These are phyloP conservation scores for Paraphoma sp. DNA, from an alignment of 2,329 filamentous ascomycete species.

Conservation along the genomic window DNA sequence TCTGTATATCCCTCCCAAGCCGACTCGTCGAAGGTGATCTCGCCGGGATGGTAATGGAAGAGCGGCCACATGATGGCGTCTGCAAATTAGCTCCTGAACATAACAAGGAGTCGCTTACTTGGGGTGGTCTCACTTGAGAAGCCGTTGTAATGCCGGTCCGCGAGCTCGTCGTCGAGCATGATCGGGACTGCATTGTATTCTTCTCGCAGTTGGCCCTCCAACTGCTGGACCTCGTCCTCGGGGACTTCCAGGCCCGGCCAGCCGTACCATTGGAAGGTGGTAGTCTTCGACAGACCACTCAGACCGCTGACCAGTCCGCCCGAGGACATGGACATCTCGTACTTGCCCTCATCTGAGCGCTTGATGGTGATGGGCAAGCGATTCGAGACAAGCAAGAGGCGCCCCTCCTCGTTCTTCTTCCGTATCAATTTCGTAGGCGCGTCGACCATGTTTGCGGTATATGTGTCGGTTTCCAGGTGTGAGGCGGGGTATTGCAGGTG, in stretches of 20 bases:
- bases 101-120: not conserved
- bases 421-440: constrained; percentile 39
- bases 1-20: constrained; percentile 93
- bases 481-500: constrained; percentile 7
- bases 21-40: constrained; percentile 96
- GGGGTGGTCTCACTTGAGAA: constrained; percentile 77
- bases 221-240: constrained; percentile 75
- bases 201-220: constrained; percentile 80
- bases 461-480: constrained; percentile 3
- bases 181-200: constrained; percentile 91
- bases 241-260: constrained; percentile 95
- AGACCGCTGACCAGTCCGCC: constrained; percentile 93
- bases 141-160: constrained; percentile 95
- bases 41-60: constrained; percentile 97
- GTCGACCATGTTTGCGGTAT: constrained; percentile 29
- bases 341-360: constrained; percentile 87
- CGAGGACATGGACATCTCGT: constrained; percentile 95
- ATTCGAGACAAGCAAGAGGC: constrained; percentile 88
- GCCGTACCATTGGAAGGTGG: constrained; percentile 97
- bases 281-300: constrained; percentile 88
- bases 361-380: constrained; percentile 97
- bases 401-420: constrained; percentile 44
- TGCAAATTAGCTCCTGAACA: constrained; percentile 10
- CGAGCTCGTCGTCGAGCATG: constrained; percentile 91
- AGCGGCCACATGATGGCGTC: constrained; percentile 98